A percentile compares a stretch with the other conserved stretches of the same genome.
These are phyloP conservation scores for Silene vulgaris DNA, from an alignment of 179 eudicot genomes.

Conservation along the genomic window DNA sequence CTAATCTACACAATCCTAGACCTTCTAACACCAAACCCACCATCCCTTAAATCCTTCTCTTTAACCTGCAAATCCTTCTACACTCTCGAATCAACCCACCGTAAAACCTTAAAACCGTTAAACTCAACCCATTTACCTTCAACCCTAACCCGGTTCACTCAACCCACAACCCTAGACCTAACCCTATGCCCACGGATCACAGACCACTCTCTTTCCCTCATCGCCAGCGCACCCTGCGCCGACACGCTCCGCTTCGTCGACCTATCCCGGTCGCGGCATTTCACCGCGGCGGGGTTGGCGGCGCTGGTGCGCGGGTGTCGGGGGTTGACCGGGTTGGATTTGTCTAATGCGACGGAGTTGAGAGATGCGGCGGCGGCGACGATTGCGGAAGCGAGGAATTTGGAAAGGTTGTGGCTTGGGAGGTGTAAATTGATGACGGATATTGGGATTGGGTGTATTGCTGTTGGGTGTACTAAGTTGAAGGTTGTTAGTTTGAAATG, in stretches of 20 bases:
- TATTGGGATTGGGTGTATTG: slow-evolving; percentile 92
- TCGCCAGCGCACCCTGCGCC: slow-evolving; percentile 22
- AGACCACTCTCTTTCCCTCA: slow-evolving; percentile 35
- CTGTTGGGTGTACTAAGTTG: slow-evolving; percentile 80
- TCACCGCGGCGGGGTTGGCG: slow-evolving; percentile 52
- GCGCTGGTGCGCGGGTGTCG: slow-evolving; percentile 41
- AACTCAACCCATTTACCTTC: slow-evolving; percentile 48
- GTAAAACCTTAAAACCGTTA: slow-evolving; percentile 53
- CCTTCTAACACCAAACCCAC: slow-evolving; percentile 40
- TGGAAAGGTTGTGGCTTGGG: slow-evolving; percentile 64
- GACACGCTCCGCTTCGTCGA: slow-evolving; percentile 41
- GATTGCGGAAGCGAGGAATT: slow-evolving; percentile 59
- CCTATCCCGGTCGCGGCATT: slow-evolving; percentile 57
- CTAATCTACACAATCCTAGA: slow-evolving; percentile 58
- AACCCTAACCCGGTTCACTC: slow-evolving; percentile 41
- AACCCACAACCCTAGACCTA: slow-evolving; percentile 42
- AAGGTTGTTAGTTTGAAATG: slow-evolving; percentile 65
- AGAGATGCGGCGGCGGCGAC: slow-evolving; percentile 54
- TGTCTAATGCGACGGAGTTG: slow-evolving; percentile 65
- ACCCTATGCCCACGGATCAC: slow-evolving; percentile 70
- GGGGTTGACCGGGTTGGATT: slow-evolving; percentile 57
- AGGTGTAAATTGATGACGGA: slow-evolving; percentile 80
- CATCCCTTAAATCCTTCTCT: slow-evolving; percentile 65
- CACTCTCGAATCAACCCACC: slow-evolving; percentile 52
- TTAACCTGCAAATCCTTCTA: slow-evolving; percentile 53